phyloP scores from a whole-genome alignment of 2,329 filamentous ascomycete genomes.

The Volutella citrinella region DNA sequence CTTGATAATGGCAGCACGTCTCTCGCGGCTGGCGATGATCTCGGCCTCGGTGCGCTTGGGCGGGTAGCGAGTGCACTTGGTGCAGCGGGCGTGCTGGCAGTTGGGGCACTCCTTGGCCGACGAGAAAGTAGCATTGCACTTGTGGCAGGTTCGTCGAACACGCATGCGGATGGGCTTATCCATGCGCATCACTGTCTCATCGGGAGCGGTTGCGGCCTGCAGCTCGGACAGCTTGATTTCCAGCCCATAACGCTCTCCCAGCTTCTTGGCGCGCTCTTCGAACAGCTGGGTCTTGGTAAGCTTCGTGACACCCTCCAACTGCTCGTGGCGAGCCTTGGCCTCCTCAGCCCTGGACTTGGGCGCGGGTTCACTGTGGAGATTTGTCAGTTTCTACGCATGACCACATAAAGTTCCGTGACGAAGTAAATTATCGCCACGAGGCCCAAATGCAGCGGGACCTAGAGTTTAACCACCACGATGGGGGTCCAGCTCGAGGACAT shows the following conservation, averaged over 20 bases:
- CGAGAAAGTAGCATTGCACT: slow-evolving; percentile 73
- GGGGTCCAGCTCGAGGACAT: too few relatives aligned
- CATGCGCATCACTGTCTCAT: slow-evolving; percentile 59
- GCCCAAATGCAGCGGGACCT: too few relatives aligned
- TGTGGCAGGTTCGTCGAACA: slow-evolving; percentile 76
- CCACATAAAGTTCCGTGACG: too few relatives aligned
- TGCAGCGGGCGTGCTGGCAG: slow-evolving; percentile 80
- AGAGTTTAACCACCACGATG: neutral
- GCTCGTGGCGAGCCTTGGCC: slow-evolving; percentile 27
- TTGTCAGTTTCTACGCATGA: slow-evolving; percentile 8
- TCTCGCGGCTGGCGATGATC: slow-evolving; percentile 50
- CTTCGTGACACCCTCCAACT: slow-evolving; percentile 32
- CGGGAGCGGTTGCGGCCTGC: slow-evolving; percentile 44
- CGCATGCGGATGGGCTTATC: slow-evolving; percentile 78
- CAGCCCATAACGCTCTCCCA: slow-evolving; percentile 54
- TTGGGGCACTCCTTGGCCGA: slow-evolving; percentile 68
- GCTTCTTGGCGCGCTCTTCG: slow-evolving; percentile 54
- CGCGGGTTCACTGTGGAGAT: slow-evolving; percentile 16
- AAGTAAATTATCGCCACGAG: too few relatives aligned
- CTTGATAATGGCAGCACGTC: slow-evolving; percentile 47
- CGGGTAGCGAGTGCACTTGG: slow-evolving; percentile 74
- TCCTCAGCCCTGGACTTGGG: slow-evolving; percentile 19
- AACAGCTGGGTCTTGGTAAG: slow-evolving; percentile 50
- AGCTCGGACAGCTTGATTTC: slow-evolving; percentile 54
- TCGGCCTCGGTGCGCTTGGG: slow-evolving; percentile 59